Base-by-base conservation (phyloP, 345 rosid species). In the Salix arbutifolia region DNA sequence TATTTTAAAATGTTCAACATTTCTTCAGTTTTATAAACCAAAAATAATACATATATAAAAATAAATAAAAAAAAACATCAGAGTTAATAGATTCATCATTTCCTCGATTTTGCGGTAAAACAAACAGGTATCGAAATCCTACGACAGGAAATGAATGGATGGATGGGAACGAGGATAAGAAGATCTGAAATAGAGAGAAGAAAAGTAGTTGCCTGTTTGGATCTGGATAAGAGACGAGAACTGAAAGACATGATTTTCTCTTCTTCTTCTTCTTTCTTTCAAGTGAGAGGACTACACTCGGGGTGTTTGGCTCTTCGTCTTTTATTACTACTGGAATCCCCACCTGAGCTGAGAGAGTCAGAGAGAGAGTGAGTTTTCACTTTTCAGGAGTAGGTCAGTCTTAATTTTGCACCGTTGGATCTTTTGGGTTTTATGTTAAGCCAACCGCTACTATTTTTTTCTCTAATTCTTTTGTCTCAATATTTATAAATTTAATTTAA, bases 191-290 rank as follows among this genome's bases (percentile, higher is more conserved):
- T 26, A 25, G 28, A 72, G 26, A 18, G 69, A 19, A 14, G 8
- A 26, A 31, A 65, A 33, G n/a, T 0, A 23, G 8, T 12, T 70
- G 91, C 98, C 96, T 92, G 98, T 79, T 89, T 89, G 75, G 94
- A 88, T 91, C 89, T 91, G 79, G 92, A 83, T 40, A 90, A 64
- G 67, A 91, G 81, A 19, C 98, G 97, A 83, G 89, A 84, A 71
- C 94, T 75, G 85, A 86, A 81, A 9, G 98, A 90, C 97, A 94
- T 94, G 80, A 77, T 77, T 72, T 71, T 67, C 71, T 25, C 2
- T 14, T 74, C 25, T 37, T 25, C 17, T 62, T 18, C 42, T 73
- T 61, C 9, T 79, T 50, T 38, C 71, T 50, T 38, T 69, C 19
- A 2, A 16, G 3, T 58, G 26, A 10, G 61, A 23, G n/a, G 21